phyloP scores from a whole-genome alignment of 2,329 filamentous ascomycete species.

The Trichoderma sp. region DNA sequence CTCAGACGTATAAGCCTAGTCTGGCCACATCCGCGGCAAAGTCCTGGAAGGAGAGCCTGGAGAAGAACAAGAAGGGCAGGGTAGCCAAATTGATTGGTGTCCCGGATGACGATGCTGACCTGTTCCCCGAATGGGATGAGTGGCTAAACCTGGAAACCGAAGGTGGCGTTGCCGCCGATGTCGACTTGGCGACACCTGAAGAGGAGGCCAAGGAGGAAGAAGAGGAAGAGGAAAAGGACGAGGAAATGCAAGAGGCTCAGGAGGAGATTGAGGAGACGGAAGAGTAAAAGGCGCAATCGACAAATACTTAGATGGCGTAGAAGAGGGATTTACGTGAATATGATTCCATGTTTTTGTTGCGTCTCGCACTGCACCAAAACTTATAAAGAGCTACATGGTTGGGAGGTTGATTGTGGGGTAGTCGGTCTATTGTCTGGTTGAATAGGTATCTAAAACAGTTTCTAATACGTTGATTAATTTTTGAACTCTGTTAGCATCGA shows the following conservation, averaged over 20 bases:
- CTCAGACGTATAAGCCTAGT: conserved; percentile 94
- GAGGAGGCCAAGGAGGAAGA: conserved; percentile 24
- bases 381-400: conserved; percentile 2
- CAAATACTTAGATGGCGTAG: conserved; percentile 24
- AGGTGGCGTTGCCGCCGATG: conserved; percentile 47
- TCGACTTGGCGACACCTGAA: conserved; percentile 13
- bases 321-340: conserved; percentile 25
- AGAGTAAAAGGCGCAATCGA: conserved; percentile 29
- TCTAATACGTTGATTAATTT: background rate
- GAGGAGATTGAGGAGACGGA: conserved; percentile 29
- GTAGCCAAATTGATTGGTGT: conserved; percentile 81
- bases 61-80: conserved; percentile 82
- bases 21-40: conserved; percentile 66
- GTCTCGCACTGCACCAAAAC: background rate
- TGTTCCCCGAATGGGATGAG: conserved; percentile 97
- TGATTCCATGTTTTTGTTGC: conserved; percentile 26
- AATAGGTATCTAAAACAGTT: conserved; percentile 1
- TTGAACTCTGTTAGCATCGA: too few relatives aligned
- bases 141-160: conserved; percentile 80
- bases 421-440: conserved; percentile 2
- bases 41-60: conserved; percentile 80
- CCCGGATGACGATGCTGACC: conserved; percentile 78
- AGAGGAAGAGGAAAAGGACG: conserved; percentile 27
- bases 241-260: conserved; percentile 30
- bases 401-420: conserved; percentile 21